Conservation (phyloP, 352 stramenopile genomes). For the Globisporangium apiculatum region DNA sequence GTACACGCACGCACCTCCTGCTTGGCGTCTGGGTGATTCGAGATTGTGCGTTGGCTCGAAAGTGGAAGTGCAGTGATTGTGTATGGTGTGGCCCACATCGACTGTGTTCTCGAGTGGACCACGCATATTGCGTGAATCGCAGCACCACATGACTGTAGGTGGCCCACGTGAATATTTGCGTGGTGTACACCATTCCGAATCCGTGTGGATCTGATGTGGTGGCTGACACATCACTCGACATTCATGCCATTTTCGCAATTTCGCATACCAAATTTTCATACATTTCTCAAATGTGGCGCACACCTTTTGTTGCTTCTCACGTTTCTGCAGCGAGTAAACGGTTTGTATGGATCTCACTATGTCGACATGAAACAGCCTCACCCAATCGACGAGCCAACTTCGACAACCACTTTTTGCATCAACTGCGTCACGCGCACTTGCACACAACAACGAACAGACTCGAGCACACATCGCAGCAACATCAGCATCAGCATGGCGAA, state of each 20-base stretch:
- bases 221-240: neutral
- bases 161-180: neutral
- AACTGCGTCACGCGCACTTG: neutral
- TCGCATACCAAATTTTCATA: neutral
- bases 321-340: neutral
- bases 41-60: neutral
- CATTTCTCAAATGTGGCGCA: neutral
- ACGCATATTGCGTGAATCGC: neutral
- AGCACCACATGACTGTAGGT: neutral
- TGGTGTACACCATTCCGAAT: neutral
- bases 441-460: neutral
- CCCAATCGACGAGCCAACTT: too few relatives aligned
- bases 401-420: too few relatives aligned
- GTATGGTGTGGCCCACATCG: too few relatives aligned
- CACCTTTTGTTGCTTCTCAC: neutral
- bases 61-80: too few relatives aligned
- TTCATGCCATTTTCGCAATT: neutral
- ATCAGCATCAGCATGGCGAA: slow-evolving; percentile 37
- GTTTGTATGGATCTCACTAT: too few relatives aligned
- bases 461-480: neutral
- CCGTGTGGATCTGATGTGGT: neutral
- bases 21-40: neutral
- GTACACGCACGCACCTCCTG: neutral
- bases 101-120: too few relatives aligned
- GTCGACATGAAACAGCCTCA: too few relatives aligned